A percentile compares a stretch with the other conserved stretches of the same genome.
Evolutionary conservation across 345 rosid species (phyloP).

Genomic region (Populus deltoides): DNA sequence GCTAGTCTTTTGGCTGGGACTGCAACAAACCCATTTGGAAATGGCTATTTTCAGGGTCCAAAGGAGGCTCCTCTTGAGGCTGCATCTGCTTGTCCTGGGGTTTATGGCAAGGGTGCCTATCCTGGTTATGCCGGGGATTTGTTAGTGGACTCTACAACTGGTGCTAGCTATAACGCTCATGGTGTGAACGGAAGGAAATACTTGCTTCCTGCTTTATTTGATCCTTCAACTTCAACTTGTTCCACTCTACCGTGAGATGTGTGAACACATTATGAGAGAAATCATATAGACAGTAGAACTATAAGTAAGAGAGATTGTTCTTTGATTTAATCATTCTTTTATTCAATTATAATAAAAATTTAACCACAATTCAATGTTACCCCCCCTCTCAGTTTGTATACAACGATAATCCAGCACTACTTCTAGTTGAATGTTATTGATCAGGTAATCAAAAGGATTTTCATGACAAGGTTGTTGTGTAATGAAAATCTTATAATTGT

Average conservation of each 20-base stretch:
- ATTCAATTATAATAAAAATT: background rate
- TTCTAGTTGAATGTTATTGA: too few species aligned
- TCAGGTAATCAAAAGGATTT: too few species aligned
- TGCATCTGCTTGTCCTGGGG: slow-evolving; percentile 29
- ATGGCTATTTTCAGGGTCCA: slow-evolving; percentile 34
- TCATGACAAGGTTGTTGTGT: too few species aligned
- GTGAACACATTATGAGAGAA: background rate
- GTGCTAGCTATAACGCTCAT: slow-evolving; percentile 27
- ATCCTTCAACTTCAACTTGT: slow-evolving; percentile 22
- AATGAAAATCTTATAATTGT: too few species aligned
- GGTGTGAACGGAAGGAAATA: slow-evolving; percentile 32
- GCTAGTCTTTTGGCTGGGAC: slow-evolving; percentile 34
- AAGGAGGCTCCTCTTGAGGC: slow-evolving; percentile 32
- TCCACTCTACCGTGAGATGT: slow-evolving; percentile 11
- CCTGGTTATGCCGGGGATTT: slow-evolving; percentile 32
- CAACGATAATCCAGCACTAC: too few species aligned
- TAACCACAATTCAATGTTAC: background rate
- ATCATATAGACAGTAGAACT: background rate
- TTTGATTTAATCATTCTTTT: background rate
- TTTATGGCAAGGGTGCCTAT: slow-evolving; percentile 27
- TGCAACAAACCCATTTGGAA: slow-evolving; percentile 28
- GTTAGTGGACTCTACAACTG: slow-evolving; percentile 21
- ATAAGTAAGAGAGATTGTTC: background rate
- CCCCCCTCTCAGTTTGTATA: too few species aligned
- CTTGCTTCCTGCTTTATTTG: slow-evolving; percentile 31